A percentile compares a stretch with the other conserved stretches of the same genome.
Conservation (phyloP, 352 stramenopile genomes). For the Pilasporangium apinafurcum region DNA sequence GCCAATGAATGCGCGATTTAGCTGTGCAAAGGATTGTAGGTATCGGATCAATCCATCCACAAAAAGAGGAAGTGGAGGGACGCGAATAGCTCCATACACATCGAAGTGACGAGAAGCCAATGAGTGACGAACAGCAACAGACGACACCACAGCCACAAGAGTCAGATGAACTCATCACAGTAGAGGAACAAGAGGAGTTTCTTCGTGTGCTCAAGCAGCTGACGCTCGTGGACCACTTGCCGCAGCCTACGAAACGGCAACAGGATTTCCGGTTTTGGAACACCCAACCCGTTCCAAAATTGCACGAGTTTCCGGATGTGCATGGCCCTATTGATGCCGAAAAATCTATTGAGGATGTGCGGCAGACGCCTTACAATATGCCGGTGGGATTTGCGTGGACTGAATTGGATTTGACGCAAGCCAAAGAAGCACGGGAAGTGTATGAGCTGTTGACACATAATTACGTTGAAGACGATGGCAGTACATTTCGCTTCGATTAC, state of each 20-base stretch:
- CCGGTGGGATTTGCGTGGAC: constrained; percentile 93
- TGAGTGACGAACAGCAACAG: too few species aligned
- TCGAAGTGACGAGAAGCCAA: too few species aligned
- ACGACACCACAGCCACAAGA: too few species aligned
- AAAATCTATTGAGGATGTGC: constrained; percentile 89
- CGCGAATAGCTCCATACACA: too few species aligned
- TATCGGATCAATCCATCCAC: too few species aligned
- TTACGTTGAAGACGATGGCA: constrained; percentile 99
- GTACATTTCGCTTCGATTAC: constrained; percentile 95
- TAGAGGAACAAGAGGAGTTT: constrained; percentile 71
- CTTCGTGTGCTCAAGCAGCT: constrained; percentile 59
- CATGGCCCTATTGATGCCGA: constrained; percentile 91
- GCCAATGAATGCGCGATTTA: too few species aligned
- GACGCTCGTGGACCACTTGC: constrained; percentile 19
- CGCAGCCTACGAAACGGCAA: constrained; percentile 10
- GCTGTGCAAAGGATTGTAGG: too few species aligned
- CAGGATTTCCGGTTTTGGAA: constrained; percentile 87
- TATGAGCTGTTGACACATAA: constrained; percentile 97
- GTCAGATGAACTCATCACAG: constrained; percentile 34
- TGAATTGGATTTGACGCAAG: constrained; percentile 86
- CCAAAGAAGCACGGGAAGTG: constrained; percentile 81
- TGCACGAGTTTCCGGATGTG: constrained; percentile 54
- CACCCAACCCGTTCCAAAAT: constrained; percentile 81
- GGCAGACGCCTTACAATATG: constrained; percentile 94
- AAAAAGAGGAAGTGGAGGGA: too few species aligned